Percentiles rank a stretch among this genome's conserved stretches.
Evolutionary conservation across 495 filamentous ascomycete species (phyloP).

Genomic region (Aspergillus sclerotioniger): DNA sequence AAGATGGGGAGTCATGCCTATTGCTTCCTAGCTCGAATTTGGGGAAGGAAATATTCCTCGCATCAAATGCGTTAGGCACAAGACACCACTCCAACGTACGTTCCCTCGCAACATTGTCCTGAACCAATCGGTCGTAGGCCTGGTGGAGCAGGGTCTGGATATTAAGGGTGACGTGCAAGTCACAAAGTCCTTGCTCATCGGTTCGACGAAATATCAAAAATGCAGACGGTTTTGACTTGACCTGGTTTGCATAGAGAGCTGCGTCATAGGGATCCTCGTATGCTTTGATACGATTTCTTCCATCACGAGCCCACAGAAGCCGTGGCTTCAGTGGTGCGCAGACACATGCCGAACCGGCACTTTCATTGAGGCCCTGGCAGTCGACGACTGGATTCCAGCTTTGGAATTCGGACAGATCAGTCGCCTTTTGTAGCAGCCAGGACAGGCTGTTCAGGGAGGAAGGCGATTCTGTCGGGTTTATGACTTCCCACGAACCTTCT

Average conservation of each 20-base stretch:
- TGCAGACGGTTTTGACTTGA: constrained; percentile 47
- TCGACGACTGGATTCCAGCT: constrained; percentile 27
- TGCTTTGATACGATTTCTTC: constrained; percentile 24
- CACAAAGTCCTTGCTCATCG: constrained; percentile 23
- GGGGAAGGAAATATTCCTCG: constrained; percentile 27
- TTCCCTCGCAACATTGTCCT: constrained; percentile 9
- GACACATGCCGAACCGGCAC: constrained; percentile 18
- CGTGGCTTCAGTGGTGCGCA: constrained; percentile 46
- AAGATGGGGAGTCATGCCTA: constrained; percentile 31
- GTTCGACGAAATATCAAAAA: constrained; percentile 45
- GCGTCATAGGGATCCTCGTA: constrained; percentile 49
- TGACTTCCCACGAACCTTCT: constrained; percentile 21
- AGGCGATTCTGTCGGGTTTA: constrained; percentile 20
- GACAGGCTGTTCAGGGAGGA: constrained; percentile 24
- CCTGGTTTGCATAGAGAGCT: constrained; percentile 42
- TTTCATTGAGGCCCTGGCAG: neutral
- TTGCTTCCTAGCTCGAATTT: constrained; percentile 47
- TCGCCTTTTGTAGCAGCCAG: constrained; percentile 33
- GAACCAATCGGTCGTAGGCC: constrained; percentile 42
- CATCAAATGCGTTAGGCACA: constrained; percentile 43
- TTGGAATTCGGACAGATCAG: constrained; percentile 17
- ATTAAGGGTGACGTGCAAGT: constrained; percentile 53
- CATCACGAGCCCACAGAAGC: constrained; percentile 38
- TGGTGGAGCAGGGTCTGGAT: constrained; percentile 55
- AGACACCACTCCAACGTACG: constrained; percentile 50